phyloP scores from a whole-genome alignment of 1,284 basidiomycete species.

The Xanthoconium separans region DNA sequence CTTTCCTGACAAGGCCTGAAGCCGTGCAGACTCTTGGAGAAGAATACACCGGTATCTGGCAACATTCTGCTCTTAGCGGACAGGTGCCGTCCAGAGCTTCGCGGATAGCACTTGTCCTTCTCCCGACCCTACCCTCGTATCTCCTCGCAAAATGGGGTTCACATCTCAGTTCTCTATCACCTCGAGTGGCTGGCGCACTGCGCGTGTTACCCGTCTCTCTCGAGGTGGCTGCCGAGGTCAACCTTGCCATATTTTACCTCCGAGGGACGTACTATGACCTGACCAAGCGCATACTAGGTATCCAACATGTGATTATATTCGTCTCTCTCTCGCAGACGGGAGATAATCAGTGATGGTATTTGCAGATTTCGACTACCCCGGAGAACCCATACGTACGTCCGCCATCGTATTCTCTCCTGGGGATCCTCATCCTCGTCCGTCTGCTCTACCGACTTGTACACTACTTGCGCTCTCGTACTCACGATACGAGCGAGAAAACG shows the following conservation, averaged over 20 bases:
- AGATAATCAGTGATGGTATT: conserved; percentile 2
- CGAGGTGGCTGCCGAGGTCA: conserved; percentile 65
- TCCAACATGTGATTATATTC: conserved; percentile 62
- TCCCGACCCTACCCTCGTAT: conserved; percentile 65
- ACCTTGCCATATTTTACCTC: conserved; percentile 82
- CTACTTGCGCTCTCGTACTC: conserved; percentile 37
- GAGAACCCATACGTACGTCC: conserved; percentile 69
- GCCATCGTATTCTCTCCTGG: conserved; percentile 84
- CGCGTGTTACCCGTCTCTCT: conserved; percentile 47
- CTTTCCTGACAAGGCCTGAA: conserved; percentile 27
- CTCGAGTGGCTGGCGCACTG: conserved; percentile 37
- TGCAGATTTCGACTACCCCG: conserved; percentile 72
- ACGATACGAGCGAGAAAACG: conserved; percentile 23
- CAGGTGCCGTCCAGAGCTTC: conserved; percentile 42
- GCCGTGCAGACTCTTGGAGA: conserved; percentile 85
- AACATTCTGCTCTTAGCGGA: conserved; percentile 48
- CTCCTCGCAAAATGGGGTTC: conserved; percentile 52
- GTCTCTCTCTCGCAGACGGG: not conserved
- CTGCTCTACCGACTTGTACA: conserved; percentile 62
- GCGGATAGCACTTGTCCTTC: conserved; percentile 59
- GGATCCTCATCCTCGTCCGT: conserved; percentile 70
- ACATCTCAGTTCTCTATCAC: conserved; percentile 35
- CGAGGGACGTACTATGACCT: conserved; percentile 79
- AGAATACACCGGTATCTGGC: conserved; percentile 89
- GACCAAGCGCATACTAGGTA: conserved; percentile 66